Evolutionary conservation across 495 filamentous ascomycete species (phyloP).

Genomic region (Penicillium bovifimosum): DNA sequence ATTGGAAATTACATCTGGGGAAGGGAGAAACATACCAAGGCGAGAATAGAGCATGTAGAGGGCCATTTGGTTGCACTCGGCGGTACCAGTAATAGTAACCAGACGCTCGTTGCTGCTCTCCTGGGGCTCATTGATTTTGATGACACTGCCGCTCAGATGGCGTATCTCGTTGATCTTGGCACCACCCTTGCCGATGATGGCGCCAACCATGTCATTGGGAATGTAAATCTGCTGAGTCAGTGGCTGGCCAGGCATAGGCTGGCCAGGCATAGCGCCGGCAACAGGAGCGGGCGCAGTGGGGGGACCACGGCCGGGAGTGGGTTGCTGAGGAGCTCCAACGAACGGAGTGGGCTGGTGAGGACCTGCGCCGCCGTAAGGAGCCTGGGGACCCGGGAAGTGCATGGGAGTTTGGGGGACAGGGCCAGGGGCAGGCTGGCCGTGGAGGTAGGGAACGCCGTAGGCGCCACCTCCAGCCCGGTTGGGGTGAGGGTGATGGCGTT

Average conservation of each 20-base stretch:
- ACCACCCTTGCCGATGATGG: conserved; percentile 97
- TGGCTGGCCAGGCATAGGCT: conserved; percentile 79
- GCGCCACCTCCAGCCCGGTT: conserved; percentile 58
- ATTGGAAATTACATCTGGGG: background rate
- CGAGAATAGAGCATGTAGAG: conserved; percentile 97
- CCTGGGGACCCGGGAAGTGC: conserved; percentile 65
- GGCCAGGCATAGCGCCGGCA: conserved; percentile 69
- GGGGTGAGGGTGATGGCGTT: conserved; percentile 59
- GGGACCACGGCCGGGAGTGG: conserved; percentile 44
- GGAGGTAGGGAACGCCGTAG: conserved; percentile 67
- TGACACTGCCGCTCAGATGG: conserved; percentile 92
- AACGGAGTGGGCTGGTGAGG: conserved; percentile 69
- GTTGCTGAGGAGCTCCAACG: conserved; percentile 52
- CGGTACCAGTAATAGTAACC: conserved; percentile 95
- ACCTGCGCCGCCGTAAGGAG: conserved; percentile 65
- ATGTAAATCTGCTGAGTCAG: conserved; percentile 98
- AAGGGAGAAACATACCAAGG: conserved; percentile 66
- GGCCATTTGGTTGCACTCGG: conserved; percentile 98
- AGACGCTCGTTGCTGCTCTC: conserved; percentile 98
- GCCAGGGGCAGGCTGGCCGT: conserved; percentile 57
- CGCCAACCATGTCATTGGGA: conserved; percentile 98
- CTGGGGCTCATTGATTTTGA: conserved; percentile 99
- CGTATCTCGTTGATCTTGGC: conserved; percentile 99
- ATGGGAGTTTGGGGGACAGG: conserved; percentile 59
- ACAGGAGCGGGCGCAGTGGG: conserved; percentile 60